A percentile compares a stretch with the other conserved stretches of the same genome.
Conservation (phyloP, 352 stramenopile genomes). For the Phytophthora sp. region DNA sequence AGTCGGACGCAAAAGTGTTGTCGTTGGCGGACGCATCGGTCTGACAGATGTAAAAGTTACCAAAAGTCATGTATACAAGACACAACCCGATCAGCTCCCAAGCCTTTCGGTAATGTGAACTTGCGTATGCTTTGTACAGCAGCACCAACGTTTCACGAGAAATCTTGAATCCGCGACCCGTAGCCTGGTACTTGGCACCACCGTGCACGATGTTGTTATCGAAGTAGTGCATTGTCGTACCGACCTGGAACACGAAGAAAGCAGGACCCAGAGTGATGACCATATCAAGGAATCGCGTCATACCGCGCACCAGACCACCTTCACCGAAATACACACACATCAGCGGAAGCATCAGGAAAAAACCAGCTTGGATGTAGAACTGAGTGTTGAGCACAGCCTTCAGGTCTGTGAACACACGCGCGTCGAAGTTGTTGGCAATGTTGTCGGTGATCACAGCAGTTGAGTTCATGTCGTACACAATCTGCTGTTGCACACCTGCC, state of each 20-base stretch:
- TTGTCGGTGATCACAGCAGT: conserved; percentile 67
- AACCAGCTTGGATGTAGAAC: conserved; percentile 84
- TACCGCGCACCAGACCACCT: conserved; percentile 62
- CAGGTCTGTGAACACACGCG: conserved; percentile 63
- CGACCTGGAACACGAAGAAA: conserved; percentile 86
- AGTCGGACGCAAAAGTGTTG: conserved; percentile 63
- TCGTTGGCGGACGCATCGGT: conserved; percentile 52
- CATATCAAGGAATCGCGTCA: conserved; percentile 77
- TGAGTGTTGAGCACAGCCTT: conserved; percentile 79
- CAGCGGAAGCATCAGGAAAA: conserved; percentile 74
- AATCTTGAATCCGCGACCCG: conserved; percentile 85
- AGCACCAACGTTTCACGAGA: conserved; percentile 80
- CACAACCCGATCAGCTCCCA: conserved; percentile 77
- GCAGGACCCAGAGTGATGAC: conserved; percentile 71
- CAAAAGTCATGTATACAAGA: conserved; percentile 69
- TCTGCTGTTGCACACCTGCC: conserved; percentile 66
- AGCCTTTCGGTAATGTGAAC: conserved; percentile 77
- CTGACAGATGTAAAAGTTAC: conserved; percentile 73
- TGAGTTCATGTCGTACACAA: conserved; percentile 73
- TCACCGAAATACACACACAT: conserved; percentile 83
- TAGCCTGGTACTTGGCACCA: conserved; percentile 79
- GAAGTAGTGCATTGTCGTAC: conserved; percentile 87
- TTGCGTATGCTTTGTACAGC: conserved; percentile 78
- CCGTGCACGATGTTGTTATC: conserved; percentile 82
- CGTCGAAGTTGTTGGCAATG: conserved; percentile 59